Evolutionary conservation across 2,329 filamentous ascomycete species (phyloP), one percentile per base, ranked within the genome.

Genomic region (Aspergillus hiratsukae): DNA sequence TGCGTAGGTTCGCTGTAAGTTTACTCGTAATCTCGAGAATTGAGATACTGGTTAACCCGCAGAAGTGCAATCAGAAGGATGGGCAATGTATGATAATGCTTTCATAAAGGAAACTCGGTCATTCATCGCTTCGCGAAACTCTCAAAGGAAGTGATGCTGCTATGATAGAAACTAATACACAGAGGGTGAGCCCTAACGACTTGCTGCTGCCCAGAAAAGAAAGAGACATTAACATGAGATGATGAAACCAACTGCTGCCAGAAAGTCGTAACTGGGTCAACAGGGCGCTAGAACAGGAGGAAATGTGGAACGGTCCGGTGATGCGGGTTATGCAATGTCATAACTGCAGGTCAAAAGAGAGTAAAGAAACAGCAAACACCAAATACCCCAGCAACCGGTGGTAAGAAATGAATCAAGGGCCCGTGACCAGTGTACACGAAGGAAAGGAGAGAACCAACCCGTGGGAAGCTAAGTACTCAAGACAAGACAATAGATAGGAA

Each of bases 151-250:
- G 57, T 57, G 48, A 63, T 61, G 62, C 50, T 61, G 56, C 64
- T 66, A 63, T 61, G 54, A 56, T 60, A 61, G 57, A 46, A 46
- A 65, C 64, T 66, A 66, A 66, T 66, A 66, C 63, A 66, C 63
- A 65, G 64, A 65, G 63, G 57, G 57, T 52, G 55, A 58, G 59
- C 60, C 59, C 53, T 52, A 60, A 52, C 55, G 55, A 56, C 60
- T 50, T 65, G 57, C 55, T 58, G 58, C 54, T 60, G 60, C 63
- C 63, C 55, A 59, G 59, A 57, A 61, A 46, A 53, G 56, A 56
- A 62, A 55, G 57, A 59, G 55, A 62, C 55, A 66, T 65, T 57
- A 63, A 66, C 61, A 62, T 60, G 58, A 58, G 58, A 56, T 41
- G 46, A 58, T 60, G 52, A 58, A 45, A 55, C 25, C 56, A 53